phyloP scores from a whole-genome alignment of 2,329 filamentous ascomycete species.

The Amphichorda felina region DNA sequence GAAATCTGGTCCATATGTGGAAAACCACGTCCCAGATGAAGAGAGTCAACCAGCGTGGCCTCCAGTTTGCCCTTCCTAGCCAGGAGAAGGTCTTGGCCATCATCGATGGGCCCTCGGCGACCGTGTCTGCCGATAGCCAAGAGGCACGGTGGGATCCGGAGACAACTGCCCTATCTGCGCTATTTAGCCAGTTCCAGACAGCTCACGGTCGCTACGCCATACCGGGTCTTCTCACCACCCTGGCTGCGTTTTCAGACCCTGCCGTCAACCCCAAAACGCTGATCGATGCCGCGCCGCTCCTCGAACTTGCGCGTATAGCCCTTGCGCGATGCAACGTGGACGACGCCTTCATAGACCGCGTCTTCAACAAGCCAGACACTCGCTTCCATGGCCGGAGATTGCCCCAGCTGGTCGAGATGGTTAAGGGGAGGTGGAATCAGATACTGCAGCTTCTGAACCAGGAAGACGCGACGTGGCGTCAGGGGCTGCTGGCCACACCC shows the following conservation, averaged over 20 bases:
- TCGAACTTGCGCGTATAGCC: slow-evolving; percentile 13
- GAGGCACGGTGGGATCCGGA: slow-evolving; percentile 1
- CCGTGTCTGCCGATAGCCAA: not conserved
- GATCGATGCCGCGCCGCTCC: slow-evolving; percentile 14
- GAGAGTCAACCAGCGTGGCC: slow-evolving; percentile 12
- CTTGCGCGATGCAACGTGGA: slow-evolving; percentile 9
- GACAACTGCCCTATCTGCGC: slow-evolving; percentile 12
- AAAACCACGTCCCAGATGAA: slow-evolving; percentile 22
- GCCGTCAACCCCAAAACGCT: slow-evolving; percentile 5
- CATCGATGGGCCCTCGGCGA: not conserved
- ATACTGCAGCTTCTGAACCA: not conserved
- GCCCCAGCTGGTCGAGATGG: not conserved
- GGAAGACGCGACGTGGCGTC: not conserved
- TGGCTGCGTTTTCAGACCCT: slow-evolving; percentile 17
- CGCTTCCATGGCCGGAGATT: not conserved
- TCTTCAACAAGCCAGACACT: not conserved
- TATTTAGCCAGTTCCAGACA: slow-evolving; percentile 17
- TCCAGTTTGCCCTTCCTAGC: slow-evolving; percentile 17
- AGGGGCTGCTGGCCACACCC: not conserved
- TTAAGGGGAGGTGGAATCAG: not conserved
- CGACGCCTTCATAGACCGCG: slow-evolving; percentile 8
- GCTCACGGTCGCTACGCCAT: slow-evolving; percentile 13
- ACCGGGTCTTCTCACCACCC: slow-evolving; percentile 18
- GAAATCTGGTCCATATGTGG: slow-evolving; percentile 22
- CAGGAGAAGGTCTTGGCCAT: not conserved